A percentile compares a stretch with the other conserved stretches of the same genome.
These are phyloP conservation scores for Tillandsia leiboldiana DNA, from an alignment of 176 grass and related monocot genomes.

Conservation along the genomic window DNA sequence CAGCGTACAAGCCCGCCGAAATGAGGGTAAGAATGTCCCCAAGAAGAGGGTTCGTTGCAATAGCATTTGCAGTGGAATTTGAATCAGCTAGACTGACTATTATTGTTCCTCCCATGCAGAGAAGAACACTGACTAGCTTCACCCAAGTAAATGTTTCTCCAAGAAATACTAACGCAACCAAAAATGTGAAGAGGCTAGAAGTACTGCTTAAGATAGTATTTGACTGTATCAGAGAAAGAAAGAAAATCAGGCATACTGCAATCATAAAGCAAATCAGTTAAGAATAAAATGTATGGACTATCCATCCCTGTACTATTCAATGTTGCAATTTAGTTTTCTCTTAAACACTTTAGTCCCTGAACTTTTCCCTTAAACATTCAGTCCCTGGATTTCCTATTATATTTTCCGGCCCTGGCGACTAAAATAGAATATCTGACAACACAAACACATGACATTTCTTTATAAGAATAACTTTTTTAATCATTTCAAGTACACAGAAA, in stretches of 20 bases:
- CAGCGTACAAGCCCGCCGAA: conserved; percentile 77
- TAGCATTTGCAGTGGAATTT: conserved; percentile 31
- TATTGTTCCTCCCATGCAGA: conserved; percentile 94
- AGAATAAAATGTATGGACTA: background rate
- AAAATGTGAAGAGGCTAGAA: conserved; percentile 96
- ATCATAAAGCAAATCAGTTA: background rate
- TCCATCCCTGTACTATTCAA: too few relatives aligned
- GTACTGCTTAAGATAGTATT: conserved; percentile 96
- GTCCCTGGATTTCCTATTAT: too few relatives aligned
- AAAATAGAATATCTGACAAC: background rate
- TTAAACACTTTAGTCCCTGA: too few relatives aligned
- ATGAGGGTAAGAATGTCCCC: conserved; percentile 79
- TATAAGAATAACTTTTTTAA: background rate
- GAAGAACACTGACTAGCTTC: conserved; percentile 84
- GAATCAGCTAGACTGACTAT: conserved; percentile 92
- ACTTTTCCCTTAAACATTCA: too few relatives aligned
- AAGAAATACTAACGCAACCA: conserved; percentile 80
- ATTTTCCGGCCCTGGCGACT: background rate
- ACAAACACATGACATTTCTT: background rate
- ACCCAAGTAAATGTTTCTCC: conserved; percentile 87
- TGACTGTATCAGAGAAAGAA: conserved; percentile 45
- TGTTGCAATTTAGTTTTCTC: too few relatives aligned
- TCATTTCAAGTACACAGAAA: too few relatives aligned
- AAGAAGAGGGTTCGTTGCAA: conserved; percentile 73
- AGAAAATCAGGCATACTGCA: background rate